Percentiles rank a stretch among this genome's conserved stretches.
phyloP scores from a whole-genome alignment of 768 basidiomycete genomes.

The Leccinum subgranulosum region DNA sequence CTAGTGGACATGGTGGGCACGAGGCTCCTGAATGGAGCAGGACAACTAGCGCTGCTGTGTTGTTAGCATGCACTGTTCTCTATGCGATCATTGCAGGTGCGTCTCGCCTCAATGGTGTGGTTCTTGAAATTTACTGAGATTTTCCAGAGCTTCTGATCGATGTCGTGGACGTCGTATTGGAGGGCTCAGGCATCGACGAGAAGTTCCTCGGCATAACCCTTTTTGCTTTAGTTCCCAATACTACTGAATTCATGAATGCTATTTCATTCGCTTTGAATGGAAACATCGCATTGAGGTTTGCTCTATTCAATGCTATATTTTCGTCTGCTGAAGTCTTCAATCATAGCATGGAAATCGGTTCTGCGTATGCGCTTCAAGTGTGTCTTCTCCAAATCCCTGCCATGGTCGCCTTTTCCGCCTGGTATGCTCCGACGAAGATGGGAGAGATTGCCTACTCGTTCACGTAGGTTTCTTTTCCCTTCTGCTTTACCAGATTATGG shows the following conservation, averaged over 20 bases:
- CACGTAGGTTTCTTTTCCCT: slow-evolving; percentile 59
- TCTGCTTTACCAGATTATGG: not conserved
- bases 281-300: slow-evolving; percentile 92
- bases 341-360: slow-evolving; percentile 96
- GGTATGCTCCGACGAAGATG: slow-evolving; percentile 85
- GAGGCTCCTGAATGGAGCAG: slow-evolving; percentile 98
- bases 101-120: slow-evolving; percentile 23
- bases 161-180: slow-evolving; percentile 90
- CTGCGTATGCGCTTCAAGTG: slow-evolving; percentile 97
- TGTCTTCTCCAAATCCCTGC: slow-evolving; percentile 97
- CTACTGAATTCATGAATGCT: slow-evolving; percentile 99
- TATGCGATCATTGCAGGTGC: slow-evolving; percentile 95
- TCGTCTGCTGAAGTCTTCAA: slow-evolving; percentile 2
- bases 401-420: slow-evolving; percentile 98
- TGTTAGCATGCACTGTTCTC: slow-evolving; percentile 84
- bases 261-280: slow-evolving; percentile 96
- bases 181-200: slow-evolving; percentile 91
- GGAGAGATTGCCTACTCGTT: slow-evolving; percentile 88
- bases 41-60: slow-evolving; percentile 81
- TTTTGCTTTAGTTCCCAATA: slow-evolving; percentile 97
- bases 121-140: slow-evolving; percentile 1
- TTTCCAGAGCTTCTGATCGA: slow-evolving; percentile 84
- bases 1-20: slow-evolving; percentile 73
- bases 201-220: slow-evolving; percentile 96
- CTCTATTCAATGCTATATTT: not conserved